Conservation (phyloP, 306 rosid species). For the Gynostemma pentaphyllum region DNA sequence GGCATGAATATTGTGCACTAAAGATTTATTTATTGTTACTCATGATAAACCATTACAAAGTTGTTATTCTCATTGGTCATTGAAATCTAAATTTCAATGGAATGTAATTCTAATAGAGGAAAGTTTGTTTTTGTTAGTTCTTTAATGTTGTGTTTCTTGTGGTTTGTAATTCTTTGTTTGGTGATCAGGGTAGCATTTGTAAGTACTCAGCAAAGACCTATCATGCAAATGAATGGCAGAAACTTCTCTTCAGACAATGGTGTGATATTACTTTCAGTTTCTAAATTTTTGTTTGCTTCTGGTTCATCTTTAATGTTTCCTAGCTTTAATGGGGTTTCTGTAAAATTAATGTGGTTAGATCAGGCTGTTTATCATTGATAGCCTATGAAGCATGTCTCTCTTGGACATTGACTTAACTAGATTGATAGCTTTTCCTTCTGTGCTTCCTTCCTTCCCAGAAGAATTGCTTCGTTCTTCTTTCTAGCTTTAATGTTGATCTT, state of each 20-base stretch:
- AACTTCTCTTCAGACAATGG: constrained; percentile 72
- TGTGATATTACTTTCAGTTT: constrained; percentile 18
- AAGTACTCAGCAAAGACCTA: constrained; percentile 17
- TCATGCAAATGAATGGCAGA: constrained; percentile 39
- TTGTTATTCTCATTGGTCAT: background rate
- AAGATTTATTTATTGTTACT: background rate
- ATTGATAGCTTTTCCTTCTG: no score
- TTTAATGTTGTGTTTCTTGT: background rate
- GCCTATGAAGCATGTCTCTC: no score
- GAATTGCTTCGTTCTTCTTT: no score
- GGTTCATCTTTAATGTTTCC: background rate
- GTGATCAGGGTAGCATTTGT: constrained; percentile 31
- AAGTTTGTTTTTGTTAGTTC: background rate
- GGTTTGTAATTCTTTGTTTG: background rate
- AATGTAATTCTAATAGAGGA: background rate
- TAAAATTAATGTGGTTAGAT: background rate
- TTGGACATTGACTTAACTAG: no score
- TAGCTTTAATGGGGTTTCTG: background rate
- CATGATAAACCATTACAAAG: background rate
- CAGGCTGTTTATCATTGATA: background rate
- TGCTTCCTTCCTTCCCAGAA: no score
- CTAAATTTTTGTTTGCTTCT: background rate
- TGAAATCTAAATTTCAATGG: background rate
- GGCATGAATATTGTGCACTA: background rate
- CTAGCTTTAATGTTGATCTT: no score